These are phyloP conservation scores for Alloteropsis angusta DNA, from an alignment of 202 grass and related monocot genomes.

Conservation along the genomic window DNA sequence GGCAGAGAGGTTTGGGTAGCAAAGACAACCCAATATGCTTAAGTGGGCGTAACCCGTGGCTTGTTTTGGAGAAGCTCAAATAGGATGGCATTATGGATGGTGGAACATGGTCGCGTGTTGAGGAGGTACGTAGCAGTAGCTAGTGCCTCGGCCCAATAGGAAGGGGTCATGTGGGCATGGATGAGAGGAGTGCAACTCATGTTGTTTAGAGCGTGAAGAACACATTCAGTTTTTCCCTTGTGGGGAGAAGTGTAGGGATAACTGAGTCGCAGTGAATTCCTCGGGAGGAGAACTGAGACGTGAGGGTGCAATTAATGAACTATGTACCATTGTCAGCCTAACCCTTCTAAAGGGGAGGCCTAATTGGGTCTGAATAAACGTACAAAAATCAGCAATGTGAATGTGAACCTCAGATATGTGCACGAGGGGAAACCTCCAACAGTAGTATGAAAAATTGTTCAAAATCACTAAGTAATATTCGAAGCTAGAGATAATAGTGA, in stretches of 20 bases:
- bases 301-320: not conserved
- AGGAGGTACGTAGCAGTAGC: not conserved
- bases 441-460: not conserved
- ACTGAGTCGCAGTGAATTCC: not conserved
- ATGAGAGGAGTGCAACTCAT: not conserved
- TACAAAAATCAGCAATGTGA: not conserved
- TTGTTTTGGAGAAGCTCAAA: too few relatives aligned
- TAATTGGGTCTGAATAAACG: not conserved
- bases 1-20: too few relatives aligned
- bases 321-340: not conserved
- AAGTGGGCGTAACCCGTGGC: too few relatives aligned
- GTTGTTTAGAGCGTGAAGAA: not conserved
- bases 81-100: too few relatives aligned
- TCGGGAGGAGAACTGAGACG: fast-evolving
- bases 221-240: not conserved
- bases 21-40: too few relatives aligned
- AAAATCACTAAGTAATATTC: not conserved
- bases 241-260: not conserved
- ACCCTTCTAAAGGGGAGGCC: fast-evolving
- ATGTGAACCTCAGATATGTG: not conserved
- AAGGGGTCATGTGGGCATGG: fast-evolving
- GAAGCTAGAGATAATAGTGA: not conserved
- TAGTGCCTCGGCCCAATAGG: not conserved
- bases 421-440: not conserved
- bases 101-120: too few relatives aligned